Evolutionary conservation across 2,329 filamentous ascomycete species (phyloP).

Genomic region (Fusarium succisae): DNA sequence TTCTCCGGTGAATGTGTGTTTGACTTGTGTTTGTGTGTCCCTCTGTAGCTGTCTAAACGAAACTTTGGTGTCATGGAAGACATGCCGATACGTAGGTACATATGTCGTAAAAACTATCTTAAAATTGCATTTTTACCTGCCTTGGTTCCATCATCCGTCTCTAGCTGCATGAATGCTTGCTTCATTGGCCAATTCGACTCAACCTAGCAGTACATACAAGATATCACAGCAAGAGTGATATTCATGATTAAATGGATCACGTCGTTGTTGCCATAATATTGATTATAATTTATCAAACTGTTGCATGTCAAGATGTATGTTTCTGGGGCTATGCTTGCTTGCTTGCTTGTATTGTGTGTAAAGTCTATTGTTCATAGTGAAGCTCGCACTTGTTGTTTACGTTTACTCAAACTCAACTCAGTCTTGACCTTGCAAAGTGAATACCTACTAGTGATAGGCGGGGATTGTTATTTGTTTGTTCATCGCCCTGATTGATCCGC

Average conservation of each 20-base stretch:
- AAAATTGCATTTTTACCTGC: neutral
- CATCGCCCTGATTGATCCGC: neutral
- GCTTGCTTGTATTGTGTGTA: neutral
- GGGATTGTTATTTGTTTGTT: too few species aligned
- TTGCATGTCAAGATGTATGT: neutral
- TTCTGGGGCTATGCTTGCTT: neutral
- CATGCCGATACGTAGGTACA: neutral
- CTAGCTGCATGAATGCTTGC: neutral
- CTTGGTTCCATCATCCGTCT: too few species aligned
- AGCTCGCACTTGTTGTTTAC: neutral
- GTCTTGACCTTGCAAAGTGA: neutral
- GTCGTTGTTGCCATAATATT: neutral
- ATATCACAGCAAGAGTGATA: neutral
- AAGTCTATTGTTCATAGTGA: neutral
- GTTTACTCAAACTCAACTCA: neutral
- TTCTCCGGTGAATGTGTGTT: constrained; percentile 7
- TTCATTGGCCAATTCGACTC: neutral
- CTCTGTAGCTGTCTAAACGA: neutral
- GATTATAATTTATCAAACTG: neutral
- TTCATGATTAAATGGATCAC: neutral
- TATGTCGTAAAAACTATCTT: neutral
- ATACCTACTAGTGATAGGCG: neutral
- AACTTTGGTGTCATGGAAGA: neutral
- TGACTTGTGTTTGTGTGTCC: neutral
- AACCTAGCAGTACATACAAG: neutral